Conservation (phyloP, 2,329 filamentous ascomycete species). For the Torrubiella hemipterigena region DNA sequence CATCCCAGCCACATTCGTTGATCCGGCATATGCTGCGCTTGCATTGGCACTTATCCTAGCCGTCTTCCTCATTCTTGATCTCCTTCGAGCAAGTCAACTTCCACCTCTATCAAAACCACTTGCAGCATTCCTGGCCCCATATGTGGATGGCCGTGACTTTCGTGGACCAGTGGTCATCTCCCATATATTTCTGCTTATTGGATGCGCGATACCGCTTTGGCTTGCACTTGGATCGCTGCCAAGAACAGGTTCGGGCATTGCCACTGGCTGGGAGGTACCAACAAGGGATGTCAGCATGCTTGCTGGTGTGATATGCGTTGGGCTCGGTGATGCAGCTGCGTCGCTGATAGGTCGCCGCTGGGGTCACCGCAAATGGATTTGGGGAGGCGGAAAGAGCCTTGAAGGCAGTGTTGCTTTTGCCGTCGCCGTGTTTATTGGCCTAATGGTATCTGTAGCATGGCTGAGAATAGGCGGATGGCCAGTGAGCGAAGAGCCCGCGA, state of each 20-base stretch:
- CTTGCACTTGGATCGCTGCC: slow-evolving; percentile 62
- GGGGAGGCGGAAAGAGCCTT: slow-evolving; percentile 91
- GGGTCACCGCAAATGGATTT: slow-evolving; percentile 84
- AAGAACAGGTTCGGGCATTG: slow-evolving; percentile 40
- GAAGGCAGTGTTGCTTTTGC: slow-evolving; percentile 81
- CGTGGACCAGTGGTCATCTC: slow-evolving; percentile 90
- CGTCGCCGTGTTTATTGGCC: slow-evolving; percentile 61
- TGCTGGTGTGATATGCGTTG: slow-evolving; percentile 84
- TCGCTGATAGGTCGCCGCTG: slow-evolving; percentile 80
- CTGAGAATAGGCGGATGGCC: slow-evolving; percentile 67
- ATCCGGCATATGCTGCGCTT: slow-evolving; percentile 72
- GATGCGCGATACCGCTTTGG: slow-evolving; percentile 92
- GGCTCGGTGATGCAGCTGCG: slow-evolving; percentile 87
- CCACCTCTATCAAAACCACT: slow-evolving; percentile 81
- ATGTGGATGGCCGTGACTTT: slow-evolving; percentile 87
- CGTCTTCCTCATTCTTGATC: slow-evolving; percentile 77
- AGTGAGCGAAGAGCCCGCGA: slow-evolving; percentile 29
- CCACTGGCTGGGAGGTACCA: slow-evolving; percentile 63
- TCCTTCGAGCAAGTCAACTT: slow-evolving; percentile 81
- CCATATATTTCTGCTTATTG: slow-evolving; percentile 90
- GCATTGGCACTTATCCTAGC: slow-evolving; percentile 70
- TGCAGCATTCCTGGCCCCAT: slow-evolving; percentile 78
- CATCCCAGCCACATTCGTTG: slow-evolving; percentile 72
- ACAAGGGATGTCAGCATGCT: slow-evolving; percentile 78
- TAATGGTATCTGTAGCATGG: slow-evolving; percentile 62